phyloP scores from a whole-genome alignment of 176 grass and related monocot genomes.

The Luzula sylvatica region DNA sequence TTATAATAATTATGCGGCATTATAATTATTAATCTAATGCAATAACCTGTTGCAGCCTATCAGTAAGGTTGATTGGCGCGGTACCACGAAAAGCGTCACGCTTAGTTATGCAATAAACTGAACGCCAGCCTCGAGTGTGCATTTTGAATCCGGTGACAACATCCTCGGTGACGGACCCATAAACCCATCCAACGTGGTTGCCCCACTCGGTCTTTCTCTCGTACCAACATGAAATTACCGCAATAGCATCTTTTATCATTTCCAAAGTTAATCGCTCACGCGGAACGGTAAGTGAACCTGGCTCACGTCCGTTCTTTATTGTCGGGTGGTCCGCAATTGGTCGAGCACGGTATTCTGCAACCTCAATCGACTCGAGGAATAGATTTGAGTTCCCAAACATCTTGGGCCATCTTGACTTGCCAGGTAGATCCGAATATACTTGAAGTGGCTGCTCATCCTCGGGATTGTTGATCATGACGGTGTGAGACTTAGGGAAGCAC shows the following conservation, averaged over 20 bases:
- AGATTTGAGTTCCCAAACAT: constrained; percentile 18
- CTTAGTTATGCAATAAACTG: constrained; percentile 16
- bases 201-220: constrained; percentile 19
- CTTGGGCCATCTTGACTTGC: not conserved
- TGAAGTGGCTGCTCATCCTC: constrained; percentile 4
- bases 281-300: not conserved
- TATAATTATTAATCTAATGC: not conserved
- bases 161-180: constrained; percentile 7
- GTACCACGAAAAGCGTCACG: constrained; percentile 16
- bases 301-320: not conserved
- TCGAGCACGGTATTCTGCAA: not conserved
- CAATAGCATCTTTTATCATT: constrained; percentile 14
- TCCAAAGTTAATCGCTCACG: constrained; percentile 10
- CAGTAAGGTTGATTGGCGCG: constrained; percentile 22
- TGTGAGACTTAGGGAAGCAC: constrained; percentile 2
- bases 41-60: constrained; percentile 22
- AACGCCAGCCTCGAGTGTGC: constrained; percentile 19
- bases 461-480: not conserved
- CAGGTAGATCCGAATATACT: not conserved
- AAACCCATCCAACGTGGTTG: constrained; percentile 16
- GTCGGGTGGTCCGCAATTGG: not conserved
- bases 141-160: constrained; percentile 16
- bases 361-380: constrained; percentile 5
- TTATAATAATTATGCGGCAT: too few species aligned
- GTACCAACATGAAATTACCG: constrained; percentile 15